These are phyloP conservation scores for Erodium maritimum DNA, from an alignment of 345 rosid genomes.

Conservation along the genomic window DNA sequence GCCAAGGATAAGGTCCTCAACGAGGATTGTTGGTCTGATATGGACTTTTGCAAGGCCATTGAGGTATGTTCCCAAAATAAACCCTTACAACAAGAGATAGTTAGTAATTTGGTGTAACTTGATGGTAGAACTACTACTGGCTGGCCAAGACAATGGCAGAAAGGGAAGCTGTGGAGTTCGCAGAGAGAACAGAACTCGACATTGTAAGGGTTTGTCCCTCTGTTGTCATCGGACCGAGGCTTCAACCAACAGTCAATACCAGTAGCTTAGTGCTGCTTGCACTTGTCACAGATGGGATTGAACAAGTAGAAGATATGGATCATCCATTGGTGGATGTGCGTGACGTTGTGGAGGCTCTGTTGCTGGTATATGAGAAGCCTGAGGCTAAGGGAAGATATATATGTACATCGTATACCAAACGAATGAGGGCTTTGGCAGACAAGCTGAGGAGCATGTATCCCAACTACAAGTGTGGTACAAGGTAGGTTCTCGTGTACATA, in stretches of 20 bases:
- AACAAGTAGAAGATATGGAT: constrained; percentile 19
- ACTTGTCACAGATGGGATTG: constrained; percentile 28
- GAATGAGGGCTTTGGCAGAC: constrained; percentile 16
- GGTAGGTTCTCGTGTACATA: constrained; percentile 7
- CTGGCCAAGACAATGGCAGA: constrained; percentile 37
- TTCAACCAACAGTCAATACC: constrained; percentile 39
- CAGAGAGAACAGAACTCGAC: constrained; percentile 21
- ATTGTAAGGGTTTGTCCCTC: constrained; percentile 41
- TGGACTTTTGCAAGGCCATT: constrained; percentile 17
- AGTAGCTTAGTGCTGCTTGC: constrained; percentile 27
- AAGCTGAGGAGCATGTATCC: constrained; percentile 30
- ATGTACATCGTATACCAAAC: constrained; percentile 23
- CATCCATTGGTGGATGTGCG: constrained; percentile 35
- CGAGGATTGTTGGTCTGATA: constrained; percentile 34
- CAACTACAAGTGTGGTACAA: constrained; percentile 24
- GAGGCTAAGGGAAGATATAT: constrained; percentile 39
- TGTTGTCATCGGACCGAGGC: constrained; percentile 39
- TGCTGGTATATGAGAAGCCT: constrained; percentile 30
- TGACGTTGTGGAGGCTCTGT: constrained; percentile 32
- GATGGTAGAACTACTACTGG: constrained; percentile 14
- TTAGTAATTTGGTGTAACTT: no score
- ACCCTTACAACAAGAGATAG: no score
- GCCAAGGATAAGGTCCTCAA: constrained; percentile 22
- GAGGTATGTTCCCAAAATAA: no score
- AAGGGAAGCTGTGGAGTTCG: constrained; percentile 33